A percentile compares a stretch with the other conserved stretches of the same genome.
Conservation (phyloP, 2,329 filamentous ascomycete genomes). For the Biscogniauxia mediterranea region DNA sequence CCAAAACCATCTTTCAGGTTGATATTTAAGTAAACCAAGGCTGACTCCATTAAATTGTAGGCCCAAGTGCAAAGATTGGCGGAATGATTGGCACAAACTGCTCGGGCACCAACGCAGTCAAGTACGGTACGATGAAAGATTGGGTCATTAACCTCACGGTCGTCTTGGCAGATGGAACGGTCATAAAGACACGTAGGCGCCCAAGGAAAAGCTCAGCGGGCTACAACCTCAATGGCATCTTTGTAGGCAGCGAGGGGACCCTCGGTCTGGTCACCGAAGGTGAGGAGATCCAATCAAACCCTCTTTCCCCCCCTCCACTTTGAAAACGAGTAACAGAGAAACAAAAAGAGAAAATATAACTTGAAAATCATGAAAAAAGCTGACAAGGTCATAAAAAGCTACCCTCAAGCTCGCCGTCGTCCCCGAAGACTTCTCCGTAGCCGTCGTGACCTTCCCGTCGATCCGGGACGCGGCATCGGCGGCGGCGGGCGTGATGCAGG, state of each 20-base stretch:
- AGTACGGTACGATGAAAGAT: slow-evolving; percentile 84
- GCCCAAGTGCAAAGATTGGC: slow-evolving; percentile 70
- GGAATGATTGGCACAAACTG: slow-evolving; percentile 82
- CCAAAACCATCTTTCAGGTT: neutral
- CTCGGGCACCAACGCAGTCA: slow-evolving; percentile 75
- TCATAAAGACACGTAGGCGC: slow-evolving; percentile 77
- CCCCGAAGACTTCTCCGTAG: slow-evolving; percentile 73
- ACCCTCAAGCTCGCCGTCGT: slow-evolving; percentile 77
- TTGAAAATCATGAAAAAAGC: neutral
- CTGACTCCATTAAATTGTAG: slow-evolving; percentile 32
- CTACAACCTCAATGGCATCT: slow-evolving; percentile 78
- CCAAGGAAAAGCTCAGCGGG: slow-evolving; percentile 79
- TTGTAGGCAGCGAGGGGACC: slow-evolving; percentile 80
- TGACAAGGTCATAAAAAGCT: slow-evolving; percentile 38
- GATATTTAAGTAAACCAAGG: slow-evolving; percentile 36
- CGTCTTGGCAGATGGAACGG: slow-evolving; percentile 72
- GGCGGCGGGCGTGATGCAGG: slow-evolving; percentile 72
- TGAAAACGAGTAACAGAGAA: too few species aligned
- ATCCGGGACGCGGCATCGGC: slow-evolving; percentile 75
- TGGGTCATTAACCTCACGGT: slow-evolving; percentile 84
- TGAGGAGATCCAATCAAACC: slow-evolving; percentile 20
- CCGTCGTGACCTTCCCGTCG: slow-evolving; percentile 74
- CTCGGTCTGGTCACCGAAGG: slow-evolving; percentile 76
- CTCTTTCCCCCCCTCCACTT: too few species aligned
- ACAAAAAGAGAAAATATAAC: too few species aligned